phyloP scores from a whole-genome alignment of 2,329 filamentous ascomycete species.

The Sporothrix luriei region DNA sequence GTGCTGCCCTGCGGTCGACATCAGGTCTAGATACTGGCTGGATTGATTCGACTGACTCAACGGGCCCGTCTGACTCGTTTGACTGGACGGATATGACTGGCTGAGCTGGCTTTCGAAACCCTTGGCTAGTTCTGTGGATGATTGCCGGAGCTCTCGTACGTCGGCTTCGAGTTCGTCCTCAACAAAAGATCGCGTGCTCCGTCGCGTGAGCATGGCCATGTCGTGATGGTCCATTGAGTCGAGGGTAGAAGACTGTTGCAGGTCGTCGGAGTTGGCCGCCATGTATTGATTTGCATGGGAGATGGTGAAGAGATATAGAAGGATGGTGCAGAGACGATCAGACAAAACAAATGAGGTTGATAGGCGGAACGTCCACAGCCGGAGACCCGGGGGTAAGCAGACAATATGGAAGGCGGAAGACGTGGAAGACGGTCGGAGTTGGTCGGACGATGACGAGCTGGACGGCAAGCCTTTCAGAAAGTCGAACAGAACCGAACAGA shows the following conservation, averaged over 20 bases:
- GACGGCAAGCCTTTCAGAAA: neutral
- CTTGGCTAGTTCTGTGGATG: conserved; percentile 12
- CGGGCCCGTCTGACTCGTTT: neutral
- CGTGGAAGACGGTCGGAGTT: neutral
- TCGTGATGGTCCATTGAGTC: conserved; percentile 1
- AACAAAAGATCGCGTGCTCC: conserved; percentile 34
- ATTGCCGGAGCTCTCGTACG: conserved; percentile 30
- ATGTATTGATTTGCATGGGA: neutral
- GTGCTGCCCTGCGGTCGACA: neutral
- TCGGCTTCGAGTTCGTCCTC: conserved; percentile 34
- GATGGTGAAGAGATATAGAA: neutral
- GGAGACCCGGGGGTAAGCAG: neutral
- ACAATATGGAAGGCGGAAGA: conserved; percentile 3
- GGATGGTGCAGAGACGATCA: neutral
- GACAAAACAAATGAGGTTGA: neutral
- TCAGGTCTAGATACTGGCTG: conserved; percentile 1
- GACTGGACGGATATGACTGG: neutral
- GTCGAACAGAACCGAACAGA: neutral
- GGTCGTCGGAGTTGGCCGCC: neutral
- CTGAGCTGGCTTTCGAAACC: conserved; percentile 2
- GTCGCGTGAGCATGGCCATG: conserved; percentile 34
- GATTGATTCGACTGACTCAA: neutral
- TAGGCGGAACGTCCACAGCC: neutral
- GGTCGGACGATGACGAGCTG: neutral
- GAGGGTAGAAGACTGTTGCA: neutral